A percentile compares a stretch with the other conserved stretches of the same genome.
phyloP scores from a whole-genome alignment of 1,139 yeast species.

The Debaryomycetaceae sp. region DNA sequence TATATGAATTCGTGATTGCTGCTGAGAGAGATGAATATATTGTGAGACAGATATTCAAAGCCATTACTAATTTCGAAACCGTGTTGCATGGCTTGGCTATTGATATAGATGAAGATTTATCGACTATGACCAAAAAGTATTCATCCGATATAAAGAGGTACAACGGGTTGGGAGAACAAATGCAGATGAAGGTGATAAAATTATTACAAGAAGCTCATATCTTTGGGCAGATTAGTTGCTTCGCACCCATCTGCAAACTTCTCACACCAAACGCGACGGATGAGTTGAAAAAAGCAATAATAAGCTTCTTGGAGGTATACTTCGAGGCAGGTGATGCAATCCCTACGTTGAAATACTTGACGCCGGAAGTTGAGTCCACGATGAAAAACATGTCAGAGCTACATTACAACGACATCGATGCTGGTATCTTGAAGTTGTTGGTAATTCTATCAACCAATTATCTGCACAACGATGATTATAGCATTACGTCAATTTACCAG shows the following conservation, averaged over 20 bases:
- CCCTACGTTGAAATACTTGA: neutral
- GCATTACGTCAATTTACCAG: neutral
- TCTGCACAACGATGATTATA: neutral
- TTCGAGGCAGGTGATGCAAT: constrained; percentile 3
- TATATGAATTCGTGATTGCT: constrained; percentile 1
- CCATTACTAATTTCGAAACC: neutral
- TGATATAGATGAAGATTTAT: neutral
- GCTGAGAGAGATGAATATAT: neutral
- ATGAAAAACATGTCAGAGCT: neutral
- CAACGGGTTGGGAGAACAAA: neutral
- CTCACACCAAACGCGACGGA: neutral
- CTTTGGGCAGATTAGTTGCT: neutral
- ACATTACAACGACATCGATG: constrained; percentile 2
- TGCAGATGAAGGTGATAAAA: neutral
- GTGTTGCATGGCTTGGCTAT: neutral
- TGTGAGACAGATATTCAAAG: neutral
- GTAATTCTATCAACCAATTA: constrained; percentile 7
- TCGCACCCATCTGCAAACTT: neutral
- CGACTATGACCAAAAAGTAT: neutral
- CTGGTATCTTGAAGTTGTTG: constrained; percentile 4
- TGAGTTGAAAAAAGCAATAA: neutral
- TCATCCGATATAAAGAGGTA: neutral
- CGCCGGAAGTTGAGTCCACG: constrained; percentile 6
- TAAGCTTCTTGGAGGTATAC: constrained; percentile 1
- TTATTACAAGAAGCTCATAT: neutral